These are phyloP conservation scores for Polytrichum commune DNA, from an alignment of 225 moss, liverwort and hornwort genomes.

Conservation along the genomic window DNA sequence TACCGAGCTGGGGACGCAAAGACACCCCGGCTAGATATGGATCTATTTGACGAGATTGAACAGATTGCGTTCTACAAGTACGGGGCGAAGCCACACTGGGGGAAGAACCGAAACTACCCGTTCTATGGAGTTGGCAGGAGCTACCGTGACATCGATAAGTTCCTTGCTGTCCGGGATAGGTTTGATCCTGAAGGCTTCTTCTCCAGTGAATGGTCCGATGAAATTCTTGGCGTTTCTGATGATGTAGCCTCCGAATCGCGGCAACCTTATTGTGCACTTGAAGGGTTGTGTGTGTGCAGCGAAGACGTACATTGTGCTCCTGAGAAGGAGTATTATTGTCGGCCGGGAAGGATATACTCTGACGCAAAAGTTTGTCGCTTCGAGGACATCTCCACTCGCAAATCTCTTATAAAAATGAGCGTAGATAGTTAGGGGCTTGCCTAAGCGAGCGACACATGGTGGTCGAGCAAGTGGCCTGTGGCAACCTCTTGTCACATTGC, in stretches of 20 bases:
- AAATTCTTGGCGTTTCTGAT: constrained; percentile 21
- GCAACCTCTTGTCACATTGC: no score
- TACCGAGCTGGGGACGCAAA: constrained; percentile 6
- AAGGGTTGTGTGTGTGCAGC: constrained; percentile 43
- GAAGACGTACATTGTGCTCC: constrained; percentile 36
- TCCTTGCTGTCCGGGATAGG: constrained; percentile 27
- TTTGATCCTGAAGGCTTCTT: constrained; percentile 37
- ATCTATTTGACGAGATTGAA: constrained; percentile 47
- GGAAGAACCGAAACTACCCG: constrained; percentile 31
- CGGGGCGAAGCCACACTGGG: constrained; percentile 32
- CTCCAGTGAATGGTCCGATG: constrained; percentile 53
- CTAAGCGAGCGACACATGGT: no score
- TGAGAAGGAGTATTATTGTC: constrained; percentile 15
- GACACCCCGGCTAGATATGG: constrained; percentile 16
- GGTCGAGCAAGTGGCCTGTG: no score
- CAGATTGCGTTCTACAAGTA: constrained; percentile 38
- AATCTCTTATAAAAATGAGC: no score
- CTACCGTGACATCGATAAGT: constrained; percentile 10
- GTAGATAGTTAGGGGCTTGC: no score
- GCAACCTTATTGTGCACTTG: constrained; percentile 24
- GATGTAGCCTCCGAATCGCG: neutral
- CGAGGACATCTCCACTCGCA: neutral
- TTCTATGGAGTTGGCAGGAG: constrained; percentile 15
- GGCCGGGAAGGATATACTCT: constrained; percentile 16
- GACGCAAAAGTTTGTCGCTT: constrained; percentile 43